A percentile compares a stretch with the other conserved stretches of the same genome.
phyloP scores from a whole-genome alignment of 1,139 yeast species.

The Saccharomyces hybrid region DNA sequence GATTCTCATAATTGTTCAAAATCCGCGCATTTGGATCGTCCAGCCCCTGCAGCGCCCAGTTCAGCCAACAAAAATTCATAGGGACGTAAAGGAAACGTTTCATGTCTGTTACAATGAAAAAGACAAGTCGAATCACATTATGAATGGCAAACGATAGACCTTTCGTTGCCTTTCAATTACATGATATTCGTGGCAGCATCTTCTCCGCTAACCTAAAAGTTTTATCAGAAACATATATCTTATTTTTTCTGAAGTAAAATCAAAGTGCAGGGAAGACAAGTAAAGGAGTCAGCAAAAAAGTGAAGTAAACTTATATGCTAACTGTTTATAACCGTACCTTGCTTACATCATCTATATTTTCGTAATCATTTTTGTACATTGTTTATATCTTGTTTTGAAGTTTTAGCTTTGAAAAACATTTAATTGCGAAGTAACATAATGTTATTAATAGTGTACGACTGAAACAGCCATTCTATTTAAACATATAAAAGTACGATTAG shows the following conservation, averaged over 20 bases:
- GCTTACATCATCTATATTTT: not conserved
- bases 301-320: not conserved
- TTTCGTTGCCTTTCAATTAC: not conserved
- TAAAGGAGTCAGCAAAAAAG: not conserved
- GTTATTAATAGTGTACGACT: not conserved
- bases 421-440: not conserved
- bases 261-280: not conserved
- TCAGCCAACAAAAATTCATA: not conserved
- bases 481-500: not conserved
- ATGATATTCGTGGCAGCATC: not conserved
- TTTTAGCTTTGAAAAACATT: not conserved
- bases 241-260: not conserved
- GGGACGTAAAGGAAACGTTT: not conserved
- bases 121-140: no score
- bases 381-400: not conserved
- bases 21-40: not conserved
- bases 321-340: not conserved
- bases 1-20: not conserved
- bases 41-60: not conserved
- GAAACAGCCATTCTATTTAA: not conserved
- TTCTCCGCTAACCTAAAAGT: not conserved
- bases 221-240: not conserved
- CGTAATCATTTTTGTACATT: not conserved
- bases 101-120: not conserved
- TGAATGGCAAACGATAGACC: not conserved